Base-by-base conservation (phyloP, 352 stramenopile genomes). In the Elongisporangium prolatum region DNA sequence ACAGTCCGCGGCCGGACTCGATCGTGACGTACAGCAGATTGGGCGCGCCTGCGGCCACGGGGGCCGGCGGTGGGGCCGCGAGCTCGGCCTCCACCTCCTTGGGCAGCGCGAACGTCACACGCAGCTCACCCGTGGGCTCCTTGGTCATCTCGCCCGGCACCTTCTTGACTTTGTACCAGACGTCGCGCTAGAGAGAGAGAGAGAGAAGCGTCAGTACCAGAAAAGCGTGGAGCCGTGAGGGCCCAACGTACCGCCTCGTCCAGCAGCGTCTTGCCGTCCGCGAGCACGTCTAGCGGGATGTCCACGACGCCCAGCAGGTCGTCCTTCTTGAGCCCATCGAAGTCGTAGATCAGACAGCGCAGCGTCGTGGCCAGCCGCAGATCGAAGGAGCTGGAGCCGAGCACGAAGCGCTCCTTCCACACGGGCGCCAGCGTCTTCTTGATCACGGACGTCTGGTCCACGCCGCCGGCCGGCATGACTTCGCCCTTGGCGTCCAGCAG, bases 11-110 rank as follows among this genome's bases (percentile, higher is more conserved):
- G 37, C 75, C 82, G n/a, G 77, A 85, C 37, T 89, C 76, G 56
- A 91, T 77, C 7, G 79, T 89, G 21, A 89, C 79, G 47, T 80
- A 86, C 3, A 91, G 65, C 53, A 89, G 50, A 25, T 91, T 91
- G 4, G 79, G 75, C 44, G 69, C 52, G 16, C 59, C 59, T 20
- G 59, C 48, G 24, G 55, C 28, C 44, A 50, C n/a, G 25, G 34
- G n/a, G 3, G 8, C 51, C 17, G 28, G 40, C 21, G n/a, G 49
- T n/a, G 4, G 37, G 8, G 44, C 5, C n/a, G 21, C 21, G 17
- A 20, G 47, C 34, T 44, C 34, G 11, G 34, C 34, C 34, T 44
- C 34, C 5, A 44, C 34, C 34, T 44, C 34, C 9, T 34, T 37
- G 16, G 56, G 56, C 48, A 53, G 56, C 51, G 60, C 67, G 48